Base-by-base conservation (phyloP, 805 yeast species). In the Cyberlindnera euphorbiae region DNA sequence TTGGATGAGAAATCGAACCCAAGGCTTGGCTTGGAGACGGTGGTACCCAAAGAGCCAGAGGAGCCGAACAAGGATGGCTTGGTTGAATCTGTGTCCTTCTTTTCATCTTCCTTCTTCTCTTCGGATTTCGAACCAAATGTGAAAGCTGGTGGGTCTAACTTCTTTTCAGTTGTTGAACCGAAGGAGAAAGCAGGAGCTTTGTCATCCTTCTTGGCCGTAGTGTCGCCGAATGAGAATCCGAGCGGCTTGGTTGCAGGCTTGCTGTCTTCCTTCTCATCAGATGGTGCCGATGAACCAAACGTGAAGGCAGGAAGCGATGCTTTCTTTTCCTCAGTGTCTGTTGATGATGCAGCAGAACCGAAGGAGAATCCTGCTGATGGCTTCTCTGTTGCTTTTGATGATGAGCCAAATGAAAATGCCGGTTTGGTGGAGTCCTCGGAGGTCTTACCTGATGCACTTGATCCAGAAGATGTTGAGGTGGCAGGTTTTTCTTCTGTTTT, bases 281-380 rank as follows among this genome's bases (percentile, higher is more conserved):
- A 8, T 21, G 23, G 11, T 8, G 26, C 13, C 26, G 9, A 10
- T 6, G 17, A 6, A 15, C 12, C 30, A 28, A 17, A 14, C 23
- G 28, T 50, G 49, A 37, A 46, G 38, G 12, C 28, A 30, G 39
- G 48, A 50, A 6, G 46, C 8, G n/a, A n/a, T n/a, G n/a, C n/a
- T n/a, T n/a, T n/a, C n/a, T n/a, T n/a, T n/a, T n/a, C n/a, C n/a
- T n/a, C n/a, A n/a, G n/a, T n/a, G n/a, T n/a, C n/a, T n/a, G 22
- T 19, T 7, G 22, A 19, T 19, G 22, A 19, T 19, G 22, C 22
- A n/a, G n/a, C n/a, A n/a, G n/a, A n/a, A n/a, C n/a, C n/a, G n/a
- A n/a, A n/a, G n/a, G n/a, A n/a, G n/a, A n/a, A n/a, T n/a, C n/a
- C n/a, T n/a, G n/a, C n/a, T n/a, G n/a, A n/a, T n/a, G n/a, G n/a